Conservation (phyloP, 208 protist genomes). For the Wallacemonas rigidus region DNA sequence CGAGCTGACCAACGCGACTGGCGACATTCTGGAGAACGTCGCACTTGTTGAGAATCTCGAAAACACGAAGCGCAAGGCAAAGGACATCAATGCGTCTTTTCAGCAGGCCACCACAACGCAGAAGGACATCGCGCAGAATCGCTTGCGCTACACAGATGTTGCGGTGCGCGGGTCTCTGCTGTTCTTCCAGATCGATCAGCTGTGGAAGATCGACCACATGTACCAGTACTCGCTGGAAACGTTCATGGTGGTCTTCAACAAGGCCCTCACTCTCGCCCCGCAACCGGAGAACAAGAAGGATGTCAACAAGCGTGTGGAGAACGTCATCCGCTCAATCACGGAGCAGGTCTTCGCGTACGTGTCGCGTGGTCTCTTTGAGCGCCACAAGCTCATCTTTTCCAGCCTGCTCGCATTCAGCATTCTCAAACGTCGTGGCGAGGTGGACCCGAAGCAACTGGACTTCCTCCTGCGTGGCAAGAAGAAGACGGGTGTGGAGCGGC, state of each 20-base stretch:
- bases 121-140: conserved; percentile 94
- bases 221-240: conserved; percentile 98
- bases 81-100: conserved; percentile 96
- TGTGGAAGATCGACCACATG: conserved; percentile 98
- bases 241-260: conserved; percentile 98
- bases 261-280: conserved; percentile 91
- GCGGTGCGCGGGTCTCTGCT: conserved; percentile 95
- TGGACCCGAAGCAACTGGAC: conserved; percentile 92
- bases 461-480: conserved; percentile 94
- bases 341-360: conserved; percentile 95
- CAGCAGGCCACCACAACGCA: conserved; percentile 93
- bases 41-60: conserved; percentile 97
- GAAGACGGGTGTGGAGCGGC: conserved; percentile 82
- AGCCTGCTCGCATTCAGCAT: conserved; percentile 96
- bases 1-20: conserved; percentile 93
- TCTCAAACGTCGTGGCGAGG: conserved; percentile 71
- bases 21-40: conserved; percentile 97
- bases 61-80: conserved; percentile 96
- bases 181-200: conserved; percentile 98
- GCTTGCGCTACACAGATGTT: conserved; percentile 95
- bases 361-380: conserved; percentile 98
- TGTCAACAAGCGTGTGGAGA: conserved; percentile 88
- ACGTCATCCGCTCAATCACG: conserved; percentile 94
- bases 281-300: conserved; percentile 93
- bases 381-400: conserved; percentile 99